Evolutionary conservation across 2,329 filamentous ascomycete species (phyloP), one percentile per base, ranked within the genome.

Genomic region (Pochonia chlamydosporia): DNA sequence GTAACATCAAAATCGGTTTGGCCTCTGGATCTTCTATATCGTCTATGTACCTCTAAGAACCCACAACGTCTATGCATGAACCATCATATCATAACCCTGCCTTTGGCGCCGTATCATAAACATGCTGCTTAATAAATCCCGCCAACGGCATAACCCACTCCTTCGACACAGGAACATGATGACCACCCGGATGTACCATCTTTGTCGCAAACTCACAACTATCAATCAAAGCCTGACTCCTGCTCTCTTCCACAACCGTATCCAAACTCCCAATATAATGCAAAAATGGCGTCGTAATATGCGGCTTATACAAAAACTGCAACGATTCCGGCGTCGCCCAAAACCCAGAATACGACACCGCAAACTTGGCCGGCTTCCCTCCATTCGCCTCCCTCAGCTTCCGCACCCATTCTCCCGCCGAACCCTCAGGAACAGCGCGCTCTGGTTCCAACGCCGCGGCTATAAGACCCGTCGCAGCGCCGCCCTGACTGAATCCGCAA

Each of bases 211-310:
- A 74, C 52, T 63, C 75, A 63, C 79, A 90, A 49, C 70, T 74
- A 21, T 89, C 82, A 3, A 87, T 75, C 49, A 96, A 67, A 20
- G 72, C 77, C 57, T 78, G 71, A 63, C 81, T 88, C 59, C 88
- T 73, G 45, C 67, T 66, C 71, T 96, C 91, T 26, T 90, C 87
- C 1, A 97, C 91, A 1, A 96, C 88, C 3, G 85, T 89, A 69
- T 96, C 92, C 56, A 96, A 70, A 46, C 82, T 85, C 1, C 92
- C 92, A 23, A 96, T 64, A 56, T 90, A 85, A 69, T 96, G 89
- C 66, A 95, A 63, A 52, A 87, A 81, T 0, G 89, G 87, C 50
- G 91, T 96, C 52, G 62, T 65, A 49, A 96, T 84, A 62, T 78
- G 75, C 14, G 88, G 89, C 56, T 88, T 79, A 61, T 89, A 95